Conservation (phyloP, 441 rosid genomes). For the Syzygium malaccense region DNA sequence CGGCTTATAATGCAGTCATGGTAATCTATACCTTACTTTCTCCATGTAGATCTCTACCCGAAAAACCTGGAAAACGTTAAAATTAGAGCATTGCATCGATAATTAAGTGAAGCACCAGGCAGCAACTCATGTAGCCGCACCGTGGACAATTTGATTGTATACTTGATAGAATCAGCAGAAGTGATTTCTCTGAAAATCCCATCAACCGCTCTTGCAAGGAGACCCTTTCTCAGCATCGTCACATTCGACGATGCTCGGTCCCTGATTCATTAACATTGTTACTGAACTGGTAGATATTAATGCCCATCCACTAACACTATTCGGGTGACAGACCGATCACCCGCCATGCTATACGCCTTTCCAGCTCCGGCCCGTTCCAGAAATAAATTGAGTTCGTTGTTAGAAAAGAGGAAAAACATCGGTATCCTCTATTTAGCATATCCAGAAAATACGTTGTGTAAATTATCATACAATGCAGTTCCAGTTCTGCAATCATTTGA, state of each 20-base stretch:
- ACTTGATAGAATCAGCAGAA: constrained; percentile 29
- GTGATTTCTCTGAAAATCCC: constrained; percentile 47
- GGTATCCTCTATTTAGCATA: background rate
- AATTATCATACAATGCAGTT: background rate
- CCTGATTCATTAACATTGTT: constrained; percentile 32
- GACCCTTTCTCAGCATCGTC: constrained; percentile 56
- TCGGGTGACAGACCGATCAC: constrained; percentile 9
- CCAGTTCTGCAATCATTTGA: background rate
- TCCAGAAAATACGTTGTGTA: background rate
- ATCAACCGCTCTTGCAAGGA: constrained; percentile 56
- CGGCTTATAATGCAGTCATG: background rate
- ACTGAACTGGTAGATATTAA: background rate
- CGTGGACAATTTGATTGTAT: constrained; percentile 52
- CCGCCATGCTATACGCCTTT: constrained; percentile 83
- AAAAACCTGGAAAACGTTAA: constrained; percentile 3
- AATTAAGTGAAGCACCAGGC: background rate
- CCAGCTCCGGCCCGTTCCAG: constrained; percentile 76
- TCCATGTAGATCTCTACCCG: constrained; percentile 95
- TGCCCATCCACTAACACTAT: background rate
- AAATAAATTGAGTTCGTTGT: background rate
- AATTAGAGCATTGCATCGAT: background rate
- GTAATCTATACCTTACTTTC: constrained; percentile 52
- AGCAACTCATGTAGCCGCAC: constrained; percentile 10
- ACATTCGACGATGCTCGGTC: constrained; percentile 42
- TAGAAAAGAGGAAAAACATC: background rate